Conservation (phyloP, 2,329 filamentous ascomycete species). For the Knufia petricola region DNA sequence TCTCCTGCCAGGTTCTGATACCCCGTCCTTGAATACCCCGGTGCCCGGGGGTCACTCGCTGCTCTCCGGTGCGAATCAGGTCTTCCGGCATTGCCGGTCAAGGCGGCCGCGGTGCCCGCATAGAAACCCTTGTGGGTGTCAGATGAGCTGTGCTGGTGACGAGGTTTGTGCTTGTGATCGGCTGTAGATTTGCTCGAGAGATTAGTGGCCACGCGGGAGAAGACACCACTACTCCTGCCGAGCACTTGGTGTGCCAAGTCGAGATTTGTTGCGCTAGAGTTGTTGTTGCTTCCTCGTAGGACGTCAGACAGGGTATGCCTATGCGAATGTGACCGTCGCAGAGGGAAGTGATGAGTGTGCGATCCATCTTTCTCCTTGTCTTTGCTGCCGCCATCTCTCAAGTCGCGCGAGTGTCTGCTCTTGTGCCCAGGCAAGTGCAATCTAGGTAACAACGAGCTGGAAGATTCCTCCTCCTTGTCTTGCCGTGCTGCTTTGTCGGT, state of each 20-base stretch:
- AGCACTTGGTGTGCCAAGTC: neutral
- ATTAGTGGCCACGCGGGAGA: neutral
- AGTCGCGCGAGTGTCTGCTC: neutral
- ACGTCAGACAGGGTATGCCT: constrained; percentile 3
- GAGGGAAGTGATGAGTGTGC: neutral
- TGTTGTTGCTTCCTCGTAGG: neutral
- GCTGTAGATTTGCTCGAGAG: neutral
- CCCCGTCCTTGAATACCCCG: neutral
- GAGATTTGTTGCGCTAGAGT: neutral
- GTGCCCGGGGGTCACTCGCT: constrained; percentile 2
- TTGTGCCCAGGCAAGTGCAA: constrained; percentile 1
- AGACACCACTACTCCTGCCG: neutral
- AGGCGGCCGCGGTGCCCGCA: neutral
- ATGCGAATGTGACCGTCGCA: neutral
- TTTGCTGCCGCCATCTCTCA: neutral
- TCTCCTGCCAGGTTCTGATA: neutral
- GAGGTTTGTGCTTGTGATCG: neutral
- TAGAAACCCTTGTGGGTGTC: neutral
- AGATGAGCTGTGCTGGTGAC: neutral
- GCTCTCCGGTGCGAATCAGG: constrained; percentile 1
- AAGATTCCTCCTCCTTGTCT: neutral
- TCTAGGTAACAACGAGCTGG: neutral
- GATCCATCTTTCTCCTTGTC: neutral
- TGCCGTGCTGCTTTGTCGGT: constrained; percentile 3
- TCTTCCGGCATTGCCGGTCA: neutral